Percentiles rank a stretch among this genome's conserved stretches.
Evolutionary conservation across 768 basidiomycete species (phyloP).

Genomic region (Trametes villosa): DNA sequence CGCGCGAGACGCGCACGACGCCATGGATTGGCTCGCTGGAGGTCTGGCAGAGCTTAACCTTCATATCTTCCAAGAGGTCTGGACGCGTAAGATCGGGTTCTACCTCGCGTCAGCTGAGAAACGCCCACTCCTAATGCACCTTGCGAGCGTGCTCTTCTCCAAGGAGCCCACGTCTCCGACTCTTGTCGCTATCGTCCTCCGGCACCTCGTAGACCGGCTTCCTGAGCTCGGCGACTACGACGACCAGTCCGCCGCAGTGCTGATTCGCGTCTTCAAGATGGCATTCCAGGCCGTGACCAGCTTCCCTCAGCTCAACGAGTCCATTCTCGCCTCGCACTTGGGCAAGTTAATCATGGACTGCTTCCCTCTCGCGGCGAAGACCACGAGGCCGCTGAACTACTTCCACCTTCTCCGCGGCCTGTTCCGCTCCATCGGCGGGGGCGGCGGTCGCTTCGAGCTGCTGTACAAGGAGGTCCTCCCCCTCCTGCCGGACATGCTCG

Average conservation of each 20-base stretch:
- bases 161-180: slow-evolving; percentile 80
- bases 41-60: slow-evolving; percentile 83
- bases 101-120: slow-evolving; percentile 83
- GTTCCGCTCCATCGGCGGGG: slow-evolving; percentile 91
- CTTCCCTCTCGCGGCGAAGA: slow-evolving; percentile 91
- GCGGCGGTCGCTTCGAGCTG: slow-evolving; percentile 90
- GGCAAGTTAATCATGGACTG: slow-evolving; percentile 95
- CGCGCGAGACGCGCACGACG: slow-evolving; percentile 72
- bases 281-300: slow-evolving; percentile 85
- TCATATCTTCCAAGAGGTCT: slow-evolving; percentile 94
- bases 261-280: slow-evolving; percentile 94
- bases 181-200: slow-evolving; percentile 86
- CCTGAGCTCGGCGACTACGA: slow-evolving; percentile 85
- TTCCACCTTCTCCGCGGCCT: slow-evolving; percentile 90
- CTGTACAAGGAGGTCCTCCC: slow-evolving; percentile 97
- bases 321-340: slow-evolving; percentile 91
- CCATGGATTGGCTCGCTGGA: slow-evolving; percentile 79
- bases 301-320: slow-evolving; percentile 79
- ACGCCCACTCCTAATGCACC: slow-evolving; percentile 77
- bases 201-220: slow-evolving; percentile 82
- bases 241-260: slow-evolving; percentile 78
- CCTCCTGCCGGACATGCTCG: slow-evolving; percentile 95
- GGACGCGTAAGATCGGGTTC: slow-evolving; percentile 90
- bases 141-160: slow-evolving; percentile 82
- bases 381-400: slow-evolving; percentile 89